Base-by-base conservation (phyloP, 768 basidiomycete species). In the Tricholoma flavovirens region DNA sequence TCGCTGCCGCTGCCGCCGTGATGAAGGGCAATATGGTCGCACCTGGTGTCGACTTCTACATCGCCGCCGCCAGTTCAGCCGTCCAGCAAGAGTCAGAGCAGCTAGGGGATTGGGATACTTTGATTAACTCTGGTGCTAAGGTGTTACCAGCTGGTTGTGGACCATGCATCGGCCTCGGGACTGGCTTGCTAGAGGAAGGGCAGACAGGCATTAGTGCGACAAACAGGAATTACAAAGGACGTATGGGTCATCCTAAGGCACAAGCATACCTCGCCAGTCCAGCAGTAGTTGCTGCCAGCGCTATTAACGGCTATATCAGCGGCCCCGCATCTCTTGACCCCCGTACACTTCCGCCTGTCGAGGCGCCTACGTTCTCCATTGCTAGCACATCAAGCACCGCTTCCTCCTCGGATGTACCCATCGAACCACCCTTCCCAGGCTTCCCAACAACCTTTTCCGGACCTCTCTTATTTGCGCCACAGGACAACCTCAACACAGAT, bases 401-500 rank as follows among this genome's bases (percentile, higher is more conserved):
- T 11, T 62, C 73, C 3, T 53, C 75, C 0, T 60, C 68, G 0
- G 57, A 67, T 2, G 63, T 71, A 17, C 59, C 73, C 17, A 73
- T 67, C 38, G 93, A 95, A 62, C 78, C 85, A 1, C 79, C 95
- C 22, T 76, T 93, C 30, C 76, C 84, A 4, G 87, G 87, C 1
- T 98, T 99, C 80, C 97, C 97, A 0, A 68, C 81, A 15, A 71
- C 75, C 24, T 97, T 99, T 72, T 71, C 81, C 0, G 97, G 97
- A 1, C 84, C 86, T 0, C 73, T 98, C n/a, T 73, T 98, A 40
- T 99, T 98, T 65, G 82, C 86, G 0, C 97, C 97, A 0, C 94
- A 98, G 66, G 97, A 99, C 70, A 99, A 99, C 67, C 72, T 99
- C 58, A 98, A 95, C 70, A 99, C 97, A 1, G 97, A 99, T 66